phyloP scores from a whole-genome alignment of 495 filamentous ascomycete genomes.

The Aspergillus panamensis region DNA sequence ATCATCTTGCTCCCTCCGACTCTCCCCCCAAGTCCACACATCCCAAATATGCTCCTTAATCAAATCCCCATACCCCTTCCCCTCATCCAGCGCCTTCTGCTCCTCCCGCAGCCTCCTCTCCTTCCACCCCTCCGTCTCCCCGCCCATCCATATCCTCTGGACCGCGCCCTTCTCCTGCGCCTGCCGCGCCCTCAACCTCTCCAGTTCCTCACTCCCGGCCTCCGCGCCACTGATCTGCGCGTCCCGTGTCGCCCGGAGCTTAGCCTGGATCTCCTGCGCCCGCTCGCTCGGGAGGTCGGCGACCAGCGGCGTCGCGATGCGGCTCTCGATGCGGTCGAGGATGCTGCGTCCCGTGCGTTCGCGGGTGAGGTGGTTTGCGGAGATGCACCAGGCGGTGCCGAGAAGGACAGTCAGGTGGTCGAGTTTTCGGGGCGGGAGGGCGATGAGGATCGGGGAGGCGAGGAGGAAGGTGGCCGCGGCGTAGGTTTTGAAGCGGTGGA shows the following conservation, averaged over 20 bases:
- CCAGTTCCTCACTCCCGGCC: constrained; percentile 30
- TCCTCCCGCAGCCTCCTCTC: constrained; percentile 66
- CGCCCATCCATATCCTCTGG: constrained; percentile 62
- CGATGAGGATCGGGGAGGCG: constrained; percentile 63
- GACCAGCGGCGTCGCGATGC: constrained; percentile 24
- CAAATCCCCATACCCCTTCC: constrained; percentile 75
- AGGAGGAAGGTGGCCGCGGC: constrained; percentile 61
- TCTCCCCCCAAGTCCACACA: constrained; percentile 62
- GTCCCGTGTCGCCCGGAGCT: constrained; percentile 38
- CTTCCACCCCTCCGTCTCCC: constrained; percentile 66
- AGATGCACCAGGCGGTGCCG: constrained; percentile 53
- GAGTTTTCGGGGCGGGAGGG: constrained; percentile 77
- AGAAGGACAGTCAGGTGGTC: constrained; percentile 60
- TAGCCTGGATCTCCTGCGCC: constrained; percentile 51
- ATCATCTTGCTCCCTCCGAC: constrained; percentile 24
- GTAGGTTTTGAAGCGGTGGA: constrained; percentile 54
- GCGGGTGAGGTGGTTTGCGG: constrained; percentile 60
- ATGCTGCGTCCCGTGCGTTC: constrained; percentile 53
- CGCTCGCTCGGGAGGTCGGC: constrained; percentile 50
- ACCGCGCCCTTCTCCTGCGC: constrained; percentile 40
- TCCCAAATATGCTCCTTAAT: constrained; percentile 84
- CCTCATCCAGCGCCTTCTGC: constrained; percentile 67
- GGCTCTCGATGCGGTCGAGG: constrained; percentile 40
- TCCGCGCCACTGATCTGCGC: constrained; percentile 33
- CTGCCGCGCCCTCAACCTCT: constrained; percentile 41